phyloP scores from a whole-genome alignment of 805 yeast genomes.

The Schwanniomyces occidentalis region DNA sequence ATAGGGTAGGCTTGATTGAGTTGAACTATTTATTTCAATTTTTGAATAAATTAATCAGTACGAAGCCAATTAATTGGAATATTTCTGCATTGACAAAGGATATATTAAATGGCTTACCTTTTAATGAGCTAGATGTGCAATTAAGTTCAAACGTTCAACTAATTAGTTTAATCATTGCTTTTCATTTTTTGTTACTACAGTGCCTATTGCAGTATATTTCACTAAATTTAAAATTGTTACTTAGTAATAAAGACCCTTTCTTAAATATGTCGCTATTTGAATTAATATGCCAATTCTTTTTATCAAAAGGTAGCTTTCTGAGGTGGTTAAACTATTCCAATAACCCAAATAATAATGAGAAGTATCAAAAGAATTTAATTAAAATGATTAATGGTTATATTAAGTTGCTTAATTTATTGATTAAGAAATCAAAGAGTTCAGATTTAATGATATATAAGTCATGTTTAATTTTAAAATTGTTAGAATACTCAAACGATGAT shows the following conservation, averaged over 20 bases:
- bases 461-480: constrained; percentile 13
- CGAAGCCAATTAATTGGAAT: constrained; percentile 1
- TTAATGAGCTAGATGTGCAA: not conserved
- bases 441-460: constrained; percentile 6
- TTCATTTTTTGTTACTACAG: constrained; percentile 30
- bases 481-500: constrained; percentile 9
- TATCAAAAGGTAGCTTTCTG: constrained; percentile 16
- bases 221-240: constrained; percentile 13
- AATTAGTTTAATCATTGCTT: constrained; percentile 21
- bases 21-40: constrained; percentile 10
- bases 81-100: constrained; percentile 2
- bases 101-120: constrained; percentile 1
- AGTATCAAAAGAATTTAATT: constrained; percentile 20
- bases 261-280: constrained; percentile 11
- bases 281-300: constrained; percentile 16
- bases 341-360: constrained; percentile 9
- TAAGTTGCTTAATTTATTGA: constrained; percentile 18
- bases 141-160: not conserved
- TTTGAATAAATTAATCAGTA: constrained; percentile 11
- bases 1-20: constrained; percentile 15
- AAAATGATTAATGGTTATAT: constrained; percentile 27
- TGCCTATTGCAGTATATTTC: constrained; percentile 23
- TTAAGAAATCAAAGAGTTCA: constrained; percentile 6
- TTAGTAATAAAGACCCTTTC: constrained; percentile 9
- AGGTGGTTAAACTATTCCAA: constrained; percentile 21